These are phyloP conservation scores for Panicum virgatum DNA, from an alignment of 202 grass and related monocot species.

Conservation along the genomic window DNA sequence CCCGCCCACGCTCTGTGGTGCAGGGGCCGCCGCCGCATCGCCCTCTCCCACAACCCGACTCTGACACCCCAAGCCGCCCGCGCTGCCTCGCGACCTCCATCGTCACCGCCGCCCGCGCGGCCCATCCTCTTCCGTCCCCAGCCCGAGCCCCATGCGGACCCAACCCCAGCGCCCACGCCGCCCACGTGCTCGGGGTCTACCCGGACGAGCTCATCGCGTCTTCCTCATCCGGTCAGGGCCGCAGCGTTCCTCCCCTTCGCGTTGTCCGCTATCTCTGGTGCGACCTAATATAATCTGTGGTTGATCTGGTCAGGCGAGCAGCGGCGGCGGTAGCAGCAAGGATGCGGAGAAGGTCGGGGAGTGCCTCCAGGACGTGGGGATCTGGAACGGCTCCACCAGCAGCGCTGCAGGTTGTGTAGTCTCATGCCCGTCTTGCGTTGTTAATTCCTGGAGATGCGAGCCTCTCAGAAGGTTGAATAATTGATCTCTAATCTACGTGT, in stretches of 20 bases:
- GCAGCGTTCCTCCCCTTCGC: not conserved
- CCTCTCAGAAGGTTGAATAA: not conserved
- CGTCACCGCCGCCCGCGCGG: too few relatives aligned
- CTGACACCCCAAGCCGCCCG: too few relatives aligned
- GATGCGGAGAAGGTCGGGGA: conserved; percentile 70
- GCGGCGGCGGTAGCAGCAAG: conserved; percentile 47
- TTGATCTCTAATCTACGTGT: not conserved
- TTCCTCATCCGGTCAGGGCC: conserved; percentile 31
- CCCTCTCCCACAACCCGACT: too few relatives aligned
- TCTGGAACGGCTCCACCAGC: conserved; percentile 53
- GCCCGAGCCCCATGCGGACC: too few relatives aligned
- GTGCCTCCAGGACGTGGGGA: conserved; percentile 67
- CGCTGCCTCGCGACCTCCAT: too few relatives aligned
- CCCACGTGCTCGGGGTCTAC: conserved; percentile 78
- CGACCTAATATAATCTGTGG: not conserved
- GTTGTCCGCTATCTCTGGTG: not conserved
- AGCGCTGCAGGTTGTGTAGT: conserved; percentile 45
- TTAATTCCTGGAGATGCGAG: not conserved
- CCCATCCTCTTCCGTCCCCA: too few relatives aligned
- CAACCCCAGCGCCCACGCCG: too few relatives aligned
- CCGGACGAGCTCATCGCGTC: conserved; percentile 79
- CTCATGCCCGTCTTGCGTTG: not conserved
- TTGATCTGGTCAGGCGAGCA: conserved; percentile 33
- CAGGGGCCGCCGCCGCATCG: too few relatives aligned
- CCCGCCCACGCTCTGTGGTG: too few relatives aligned